A percentile compares a stretch with the other conserved stretches of the same genome.
These are phyloP conservation scores for Aspergillus sp. DNA, from an alignment of 2,329 filamentous ascomycete species.

Conservation along the genomic window DNA sequence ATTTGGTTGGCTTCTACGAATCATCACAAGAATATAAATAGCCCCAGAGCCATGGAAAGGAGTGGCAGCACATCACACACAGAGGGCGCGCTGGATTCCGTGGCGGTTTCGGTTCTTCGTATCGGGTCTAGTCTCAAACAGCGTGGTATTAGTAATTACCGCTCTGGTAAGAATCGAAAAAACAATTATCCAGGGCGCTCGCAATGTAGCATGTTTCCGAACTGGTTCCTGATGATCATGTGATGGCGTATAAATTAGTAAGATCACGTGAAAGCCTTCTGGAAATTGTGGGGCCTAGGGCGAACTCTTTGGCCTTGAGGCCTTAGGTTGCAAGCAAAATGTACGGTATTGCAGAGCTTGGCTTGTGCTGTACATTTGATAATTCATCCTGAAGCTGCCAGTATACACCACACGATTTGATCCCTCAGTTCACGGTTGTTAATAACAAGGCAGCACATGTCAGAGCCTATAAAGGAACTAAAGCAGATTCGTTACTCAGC, in stretches of 20 bases:
- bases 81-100: background rate
- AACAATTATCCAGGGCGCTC: background rate
- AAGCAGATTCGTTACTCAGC: background rate
- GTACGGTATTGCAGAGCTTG: background rate
- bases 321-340: background rate
- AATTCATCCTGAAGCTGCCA: background rate
- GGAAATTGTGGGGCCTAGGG: background rate
- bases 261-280: background rate
- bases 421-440: background rate
- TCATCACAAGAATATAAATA: slow-evolving; percentile 1
- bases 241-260: background rate
- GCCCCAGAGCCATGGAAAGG: background rate
- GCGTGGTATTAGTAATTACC: background rate
- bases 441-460: background rate
- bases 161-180: background rate
- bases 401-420: background rate
- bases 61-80: background rate
- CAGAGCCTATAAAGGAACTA: background rate
- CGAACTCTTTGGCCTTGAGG: slow-evolving; percentile 1
- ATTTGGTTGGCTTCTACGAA: background rate
- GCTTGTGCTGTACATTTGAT: background rate
- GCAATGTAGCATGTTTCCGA: background rate
- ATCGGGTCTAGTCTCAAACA: slow-evolving; percentile 5
- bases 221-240: slow-evolving; percentile 5
- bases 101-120: background rate